phyloP scores from a whole-genome alignment of 352 stramenopile species.

The Phytophthora colocasiae region DNA sequence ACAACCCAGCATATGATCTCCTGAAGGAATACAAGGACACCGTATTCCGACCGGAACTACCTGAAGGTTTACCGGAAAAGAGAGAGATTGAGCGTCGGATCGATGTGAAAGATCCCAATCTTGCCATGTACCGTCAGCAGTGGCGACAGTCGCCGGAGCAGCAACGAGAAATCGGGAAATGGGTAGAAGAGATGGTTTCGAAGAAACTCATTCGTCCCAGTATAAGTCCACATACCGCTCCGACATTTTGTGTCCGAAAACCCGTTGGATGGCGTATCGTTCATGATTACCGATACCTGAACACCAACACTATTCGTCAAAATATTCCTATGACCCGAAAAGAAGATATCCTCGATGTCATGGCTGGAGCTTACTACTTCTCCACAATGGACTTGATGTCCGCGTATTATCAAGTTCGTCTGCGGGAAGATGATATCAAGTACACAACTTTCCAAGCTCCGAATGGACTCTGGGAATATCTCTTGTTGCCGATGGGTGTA shows the following conservation, averaged over 20 bases:
- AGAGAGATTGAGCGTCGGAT: conserved; percentile 10
- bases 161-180: background rate
- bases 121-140: conserved; percentile 12
- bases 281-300: conserved; percentile 4
- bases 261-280: conserved; percentile 8
- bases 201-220: conserved; percentile 15
- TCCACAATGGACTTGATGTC: conserved; percentile 28
- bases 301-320: background rate
- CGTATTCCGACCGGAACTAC: conserved; percentile 13
- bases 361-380: background rate
- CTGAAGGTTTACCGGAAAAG: conserved; percentile 10
- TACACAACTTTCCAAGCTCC: no score
- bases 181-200: background rate
- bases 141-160: conserved; percentile 3
- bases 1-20: background rate
- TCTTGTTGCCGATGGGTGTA: no score
- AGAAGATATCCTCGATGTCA: background rate
- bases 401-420: conserved; percentile 33
- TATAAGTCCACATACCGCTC: conserved; percentile 8
- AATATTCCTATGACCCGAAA: background rate
- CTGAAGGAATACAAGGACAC: conserved; percentile 11
- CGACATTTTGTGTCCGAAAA: conserved; percentile 25
- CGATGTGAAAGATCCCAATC: background rate
- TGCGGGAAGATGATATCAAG: conserved; percentile 4
- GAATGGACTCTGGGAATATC: no score